Base-by-base conservation (phyloP, 2,329 filamentous ascomycete genomes). In the Microsporum audouinii region DNA sequence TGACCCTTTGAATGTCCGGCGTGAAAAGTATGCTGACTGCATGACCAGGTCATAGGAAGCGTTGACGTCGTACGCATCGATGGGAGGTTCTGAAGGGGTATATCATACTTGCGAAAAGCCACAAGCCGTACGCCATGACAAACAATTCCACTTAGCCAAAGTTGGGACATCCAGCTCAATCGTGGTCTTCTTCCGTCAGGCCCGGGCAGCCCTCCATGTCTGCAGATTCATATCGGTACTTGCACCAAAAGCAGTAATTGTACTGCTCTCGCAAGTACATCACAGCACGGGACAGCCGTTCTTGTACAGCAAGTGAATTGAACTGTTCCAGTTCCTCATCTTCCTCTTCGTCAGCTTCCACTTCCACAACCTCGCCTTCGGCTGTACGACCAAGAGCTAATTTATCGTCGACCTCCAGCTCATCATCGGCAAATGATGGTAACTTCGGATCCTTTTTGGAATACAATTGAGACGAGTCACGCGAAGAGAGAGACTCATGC, bases 241-340 rank as follows among this genome's bases (percentile, higher is more conserved):
- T 97, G 75, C 94, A 99, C 88, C 91, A 99, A 71, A 96, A 96
- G 76, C 94, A 99, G 71, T 99, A 99, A 51, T 80, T 75, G 69
- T 90, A 84, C 69, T 82, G 82, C 57, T 84, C 78, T 41, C 94
- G 82, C 60, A 99, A 73, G 73, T 88, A 85, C 17, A 76, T 72
- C 7, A 96, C 80, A 12, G 95, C 73, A 66, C 78, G 83, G 6
- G 78, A 75, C 64, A 97, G 75, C 65, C 84, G 83, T 67, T 95
- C 87, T 1, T 77, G 76, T 1, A 84, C 78, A 27, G 85, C 82
- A 51, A 92, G 76, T 1, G 81, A 82, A 68, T 91, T 85, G 68
- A 95, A 96, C 61, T 84, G 86, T 33, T 91, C 86, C 61, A 97
- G 75, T 71, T 96, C 91, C 3, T 81, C 71, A 67, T 96, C 89